Conservation (phyloP, 164 flowering plant species). For the Liriodendron chinense region DNA sequence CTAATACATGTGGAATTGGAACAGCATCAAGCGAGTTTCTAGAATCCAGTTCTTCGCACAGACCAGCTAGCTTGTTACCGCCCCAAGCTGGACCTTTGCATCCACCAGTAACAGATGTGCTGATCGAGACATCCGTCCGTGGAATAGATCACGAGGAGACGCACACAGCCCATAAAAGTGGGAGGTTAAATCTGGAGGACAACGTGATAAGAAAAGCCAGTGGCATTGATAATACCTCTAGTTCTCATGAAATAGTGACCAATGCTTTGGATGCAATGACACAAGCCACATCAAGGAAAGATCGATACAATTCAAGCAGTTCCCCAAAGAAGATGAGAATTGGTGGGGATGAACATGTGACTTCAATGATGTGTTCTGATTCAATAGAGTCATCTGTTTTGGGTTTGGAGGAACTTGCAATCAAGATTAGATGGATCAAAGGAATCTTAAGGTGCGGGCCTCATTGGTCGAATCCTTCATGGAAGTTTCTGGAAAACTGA, state of each 20-base stretch:
- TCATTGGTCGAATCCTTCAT: not conserved
- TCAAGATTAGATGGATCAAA: constrained; percentile 2
- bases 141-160: not conserved
- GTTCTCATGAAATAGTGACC: not conserved
- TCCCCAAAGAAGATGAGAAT: not conserved
- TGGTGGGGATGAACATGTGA: not conserved
- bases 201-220: not conserved
- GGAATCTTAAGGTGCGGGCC: not conserved
- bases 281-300: not conserved
- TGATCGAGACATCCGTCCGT: not conserved
- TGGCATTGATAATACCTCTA: not conserved
- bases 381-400: constrained; percentile 2
- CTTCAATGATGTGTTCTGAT: not conserved
- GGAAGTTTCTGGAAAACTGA: constrained; percentile 2
- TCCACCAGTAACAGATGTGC: not conserved
- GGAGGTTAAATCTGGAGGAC: not conserved
- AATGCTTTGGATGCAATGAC: not conserved
- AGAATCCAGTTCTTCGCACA: not conserved
- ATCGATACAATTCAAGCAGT: not conserved
- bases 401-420: constrained; percentile 2
- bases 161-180: not conserved
- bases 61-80: not conserved
- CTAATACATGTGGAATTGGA: not conserved
- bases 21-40: not conserved
- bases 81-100: not conserved